A percentile compares a stretch with the other conserved stretches of the same genome.
These are phyloP conservation scores for Barnettozyma californica DNA, from an alignment of 805 yeast genomes.

Conservation along the genomic window DNA sequence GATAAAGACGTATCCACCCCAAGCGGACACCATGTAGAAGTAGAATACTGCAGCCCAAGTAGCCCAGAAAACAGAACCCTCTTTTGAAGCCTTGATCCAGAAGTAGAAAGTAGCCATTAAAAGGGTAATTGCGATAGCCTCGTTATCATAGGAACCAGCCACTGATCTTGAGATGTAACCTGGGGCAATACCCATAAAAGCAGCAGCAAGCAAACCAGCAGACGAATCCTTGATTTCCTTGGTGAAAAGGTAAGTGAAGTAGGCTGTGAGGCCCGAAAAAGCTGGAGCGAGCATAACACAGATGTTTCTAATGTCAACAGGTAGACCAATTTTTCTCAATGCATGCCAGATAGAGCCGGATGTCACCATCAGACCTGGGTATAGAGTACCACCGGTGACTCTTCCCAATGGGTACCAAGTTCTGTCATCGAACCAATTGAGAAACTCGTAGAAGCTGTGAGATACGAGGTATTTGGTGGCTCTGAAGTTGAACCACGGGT, in stretches of 20 bases:
- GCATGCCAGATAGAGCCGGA: slow-evolving; percentile 84
- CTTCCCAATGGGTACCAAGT: slow-evolving; percentile 99
- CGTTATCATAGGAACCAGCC: slow-evolving; percentile 98
- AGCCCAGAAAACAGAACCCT: slow-evolving; percentile 84
- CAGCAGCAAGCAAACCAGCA: slow-evolving; percentile 89
- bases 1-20: slow-evolving; percentile 99
- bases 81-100: slow-evolving; percentile 92
- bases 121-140: slow-evolving; percentile 95
- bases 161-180: slow-evolving; percentile 98
- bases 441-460: slow-evolving; percentile 81
- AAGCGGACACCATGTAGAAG: slow-evolving; percentile 97
- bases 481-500: slow-evolving; percentile 93
- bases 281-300: slow-evolving; percentile 97
- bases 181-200: slow-evolving; percentile 96
- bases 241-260: slow-evolving; percentile 82
- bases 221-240: slow-evolving; percentile 83
- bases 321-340: slow-evolving; percentile 61
- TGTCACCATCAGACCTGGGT: slow-evolving; percentile 98
- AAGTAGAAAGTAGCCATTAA: slow-evolving; percentile 92
- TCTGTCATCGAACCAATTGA: slow-evolving; percentile 98
- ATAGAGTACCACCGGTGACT: slow-evolving; percentile 97
- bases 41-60: slow-evolving; percentile 81
- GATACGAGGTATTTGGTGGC: slow-evolving; percentile 90
- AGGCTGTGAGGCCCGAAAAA: slow-evolving; percentile 87
- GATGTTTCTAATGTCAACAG: slow-evolving; percentile 90